A percentile compares a stretch with the other conserved stretches of the same genome.
Evolutionary conservation across 139 green algal genomes (phyloP).

Genomic region (Chlamydomonas asymmetrica): DNA sequence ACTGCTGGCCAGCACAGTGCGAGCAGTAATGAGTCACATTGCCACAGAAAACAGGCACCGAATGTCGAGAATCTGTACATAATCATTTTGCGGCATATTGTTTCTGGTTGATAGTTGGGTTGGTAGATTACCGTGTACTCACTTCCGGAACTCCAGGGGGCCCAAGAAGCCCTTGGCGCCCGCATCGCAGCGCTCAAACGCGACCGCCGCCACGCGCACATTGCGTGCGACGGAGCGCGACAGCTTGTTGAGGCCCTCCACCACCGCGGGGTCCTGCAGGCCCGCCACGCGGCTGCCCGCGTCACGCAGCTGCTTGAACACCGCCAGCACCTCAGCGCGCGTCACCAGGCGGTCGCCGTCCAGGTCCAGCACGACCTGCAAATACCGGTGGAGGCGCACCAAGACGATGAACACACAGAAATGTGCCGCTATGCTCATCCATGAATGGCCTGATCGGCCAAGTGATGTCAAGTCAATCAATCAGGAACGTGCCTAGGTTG

Average conservation of each 20-base stretch:
- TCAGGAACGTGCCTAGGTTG: no score
- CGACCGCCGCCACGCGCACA: constrained; percentile 10
- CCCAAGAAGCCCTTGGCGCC: constrained; percentile 2
- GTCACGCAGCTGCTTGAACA: constrained; percentile 28
- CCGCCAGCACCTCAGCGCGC: constrained; percentile 26
- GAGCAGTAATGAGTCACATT: no score
- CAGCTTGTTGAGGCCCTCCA: constrained; percentile 20
- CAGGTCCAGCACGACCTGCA: constrained; percentile 35
- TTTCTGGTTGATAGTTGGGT: no score
- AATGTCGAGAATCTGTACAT: no score
- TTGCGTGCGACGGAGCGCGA: not conserved
- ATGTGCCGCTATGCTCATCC: no score
- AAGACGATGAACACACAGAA: not conserved
- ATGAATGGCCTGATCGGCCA: no score
- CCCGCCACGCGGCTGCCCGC: constrained; percentile 3
- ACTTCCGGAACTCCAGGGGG: constrained; percentile 17
- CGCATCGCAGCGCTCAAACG: constrained; percentile 17
- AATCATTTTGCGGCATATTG: no score
- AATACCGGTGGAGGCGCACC: not conserved
- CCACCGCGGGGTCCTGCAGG: constrained; percentile 11
- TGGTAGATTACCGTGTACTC: not conserved
- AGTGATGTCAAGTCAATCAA: no score
- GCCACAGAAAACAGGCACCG: no score
- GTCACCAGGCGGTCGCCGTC: constrained; percentile 40
- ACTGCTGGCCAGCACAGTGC: no score